Evolutionary conservation across 1,139 yeast species (phyloP).

Genomic region (Diutina scorzettiae): DNA sequence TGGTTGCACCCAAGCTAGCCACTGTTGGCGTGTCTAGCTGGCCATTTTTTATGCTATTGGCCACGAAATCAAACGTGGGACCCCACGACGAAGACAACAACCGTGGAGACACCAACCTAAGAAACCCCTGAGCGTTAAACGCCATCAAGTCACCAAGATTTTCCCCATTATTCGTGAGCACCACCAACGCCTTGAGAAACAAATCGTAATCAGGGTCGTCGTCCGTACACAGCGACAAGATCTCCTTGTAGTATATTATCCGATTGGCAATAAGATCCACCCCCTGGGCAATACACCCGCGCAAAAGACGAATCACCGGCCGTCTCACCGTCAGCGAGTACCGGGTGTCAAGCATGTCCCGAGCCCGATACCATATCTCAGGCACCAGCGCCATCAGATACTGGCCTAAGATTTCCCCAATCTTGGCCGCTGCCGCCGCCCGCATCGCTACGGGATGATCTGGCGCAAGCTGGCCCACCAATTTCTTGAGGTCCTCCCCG

Average conservation of each 20-base stretch:
- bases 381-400: slow-evolving; percentile 50
- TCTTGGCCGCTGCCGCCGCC: slow-evolving; percentile 38
- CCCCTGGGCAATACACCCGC: slow-evolving; percentile 1
- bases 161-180: slow-evolving; percentile 49
- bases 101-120: background rate
- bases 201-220: slow-evolving; percentile 42
- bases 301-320: slow-evolving; percentile 28
- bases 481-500: slow-evolving; percentile 41
- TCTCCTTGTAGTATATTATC: slow-evolving; percentile 48
- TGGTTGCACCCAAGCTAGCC: background rate
- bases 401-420: slow-evolving; percentile 39
- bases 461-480: slow-evolving; percentile 24
- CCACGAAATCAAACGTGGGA: background rate
- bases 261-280: slow-evolving; percentile 15
- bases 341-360: slow-evolving; percentile 37
- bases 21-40: background rate
- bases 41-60: background rate
- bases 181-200: slow-evolving; percentile 38
- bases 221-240: slow-evolving; percentile 33
- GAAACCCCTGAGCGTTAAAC: slow-evolving; percentile 18
- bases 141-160: slow-evolving; percentile 48
- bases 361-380: slow-evolving; percentile 66
- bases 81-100: background rate
- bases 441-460: slow-evolving; percentile 30
- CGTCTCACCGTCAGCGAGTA: slow-evolving; percentile 35